A percentile compares a stretch with the other conserved stretches of the same genome.
phyloP scores from a whole-genome alignment of 2,329 filamentous ascomycete species.

The Verticillium alfalfae region DNA sequence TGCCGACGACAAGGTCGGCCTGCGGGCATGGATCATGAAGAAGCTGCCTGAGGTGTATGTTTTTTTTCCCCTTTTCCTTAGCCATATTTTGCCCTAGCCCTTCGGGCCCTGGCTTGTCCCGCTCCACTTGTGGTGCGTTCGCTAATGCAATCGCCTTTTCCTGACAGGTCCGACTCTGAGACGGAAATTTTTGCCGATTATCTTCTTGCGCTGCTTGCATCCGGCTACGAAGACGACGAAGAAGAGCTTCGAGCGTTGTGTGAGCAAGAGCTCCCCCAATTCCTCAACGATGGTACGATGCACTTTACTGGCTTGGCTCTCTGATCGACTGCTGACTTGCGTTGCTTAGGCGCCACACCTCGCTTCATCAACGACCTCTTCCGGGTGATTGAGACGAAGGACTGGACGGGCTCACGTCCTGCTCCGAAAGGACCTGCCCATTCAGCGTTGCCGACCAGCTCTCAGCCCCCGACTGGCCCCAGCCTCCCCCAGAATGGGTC shows the following conservation, averaged over 20 bases:
- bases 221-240: slow-evolving; percentile 55
- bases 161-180: slow-evolving; percentile 66
- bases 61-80: background rate
- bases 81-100: background rate
- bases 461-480: background rate
- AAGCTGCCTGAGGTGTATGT: slow-evolving; percentile 13
- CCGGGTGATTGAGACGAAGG: slow-evolving; percentile 55
- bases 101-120: background rate
- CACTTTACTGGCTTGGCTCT: background rate
- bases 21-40: slow-evolving; percentile 75
- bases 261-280: slow-evolving; percentile 68
- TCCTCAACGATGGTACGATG: slow-evolving; percentile 58
- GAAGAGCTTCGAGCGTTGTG: slow-evolving; percentile 63
- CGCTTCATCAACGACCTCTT: slow-evolving; percentile 59
- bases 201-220: slow-evolving; percentile 67
- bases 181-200: slow-evolving; percentile 79
- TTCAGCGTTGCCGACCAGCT: background rate
- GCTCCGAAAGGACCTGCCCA: background rate
- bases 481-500: background rate
- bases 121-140: background rate
- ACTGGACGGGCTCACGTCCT: slow-evolving; percentile 31
- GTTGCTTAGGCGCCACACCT: slow-evolving; percentile 2
- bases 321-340: background rate
- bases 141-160: background rate
- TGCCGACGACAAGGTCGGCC: slow-evolving; percentile 54